Evolutionary conservation across 768 basidiomycete species (phyloP), one percentile per base, ranked within the genome.

Genomic region (Candolleomyces eurysporus): DNA sequence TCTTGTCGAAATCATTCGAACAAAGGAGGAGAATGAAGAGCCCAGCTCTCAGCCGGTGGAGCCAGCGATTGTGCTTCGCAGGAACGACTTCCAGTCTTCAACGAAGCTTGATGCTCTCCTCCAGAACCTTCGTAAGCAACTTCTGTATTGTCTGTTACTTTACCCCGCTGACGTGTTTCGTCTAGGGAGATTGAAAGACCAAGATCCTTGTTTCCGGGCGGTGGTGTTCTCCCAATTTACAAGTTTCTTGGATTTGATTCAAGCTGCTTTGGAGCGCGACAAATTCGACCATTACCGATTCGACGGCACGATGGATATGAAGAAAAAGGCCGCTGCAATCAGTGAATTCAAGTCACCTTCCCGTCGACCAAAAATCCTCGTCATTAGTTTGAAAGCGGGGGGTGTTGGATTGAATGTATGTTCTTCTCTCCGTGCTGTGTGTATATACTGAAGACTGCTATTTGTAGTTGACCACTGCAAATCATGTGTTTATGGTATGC

Each of bases 181-280:
- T 40, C 51, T 53, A 89, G 85, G 84, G 65, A 80, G 84, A 65
- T 72, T 93, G 65, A 76, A 82, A 68, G 80, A 86, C 69, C 82
- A 92, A 76, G 88, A 92, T 61, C 88, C 91, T 1, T 80, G 77
- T 66, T 93, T 92, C 72, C 84, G 91, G 40, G 92, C 90, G 0
- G 89, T 96, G 22, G 89, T 96, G 4, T 96, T 96, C 72, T 94
- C 92, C 1, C 92, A 96, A 66, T 95, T 95, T 65, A 96, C 94
- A 0, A 86, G 85, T 26, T 96, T 95, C 72, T 75, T 96, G 59
- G 90, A 94, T 67, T 78, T 96, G 16, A 92, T 96, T 59, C 85
- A 92, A 66, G 71, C 76, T 1, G 85, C 82, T 4, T 76, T 96
- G 58, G 80, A 87, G 54, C 85, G 90, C 19, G 91, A 95, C 67